phyloP scores from a whole-genome alignment of 257 asterid genomes.

The Fraxinus pennsylvanica region DNA sequence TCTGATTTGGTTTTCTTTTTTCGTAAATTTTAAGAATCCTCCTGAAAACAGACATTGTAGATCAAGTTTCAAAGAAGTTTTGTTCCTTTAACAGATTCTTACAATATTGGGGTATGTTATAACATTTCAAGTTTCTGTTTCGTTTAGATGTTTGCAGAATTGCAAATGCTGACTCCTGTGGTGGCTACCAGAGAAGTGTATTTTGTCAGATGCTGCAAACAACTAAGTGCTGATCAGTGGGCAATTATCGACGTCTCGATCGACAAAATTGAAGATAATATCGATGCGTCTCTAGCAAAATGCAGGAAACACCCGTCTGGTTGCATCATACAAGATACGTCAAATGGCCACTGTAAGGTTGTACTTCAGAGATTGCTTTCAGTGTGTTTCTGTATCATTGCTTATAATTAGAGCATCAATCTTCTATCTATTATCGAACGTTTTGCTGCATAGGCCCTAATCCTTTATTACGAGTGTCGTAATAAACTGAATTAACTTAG shows the following conservation, averaged over 20 bases:
- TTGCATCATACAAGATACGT: slow-evolving; percentile 73
- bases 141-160: slow-evolving; percentile 73
- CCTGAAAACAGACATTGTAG: not conserved
- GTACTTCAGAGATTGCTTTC: not conserved
- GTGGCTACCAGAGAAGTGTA: slow-evolving; percentile 76
- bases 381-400: not conserved
- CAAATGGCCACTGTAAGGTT: slow-evolving; percentile 92
- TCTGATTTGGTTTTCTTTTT: not conserved
- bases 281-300: slow-evolving; percentile 56
- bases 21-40: not conserved
- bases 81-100: no score
- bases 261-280: slow-evolving; percentile 61
- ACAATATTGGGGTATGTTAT: no score
- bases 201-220: slow-evolving; percentile 69
- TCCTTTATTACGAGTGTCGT: not conserved
- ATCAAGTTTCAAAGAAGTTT: not conserved
- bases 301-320: slow-evolving; percentile 88
- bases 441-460: not conserved
- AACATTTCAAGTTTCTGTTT: not conserved
- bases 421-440: no score
- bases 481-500: not conserved
- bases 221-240: slow-evolving; percentile 62
- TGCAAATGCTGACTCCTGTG: slow-evolving; percentile 86
- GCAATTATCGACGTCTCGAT: slow-evolving; percentile 79
- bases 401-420: no score